Percentiles rank a stretch among this genome's conserved stretches.
These are phyloP conservation scores for Parietichytrium sp. DNA, from an alignment of 108 stramenopile species.

Conservation along the genomic window DNA sequence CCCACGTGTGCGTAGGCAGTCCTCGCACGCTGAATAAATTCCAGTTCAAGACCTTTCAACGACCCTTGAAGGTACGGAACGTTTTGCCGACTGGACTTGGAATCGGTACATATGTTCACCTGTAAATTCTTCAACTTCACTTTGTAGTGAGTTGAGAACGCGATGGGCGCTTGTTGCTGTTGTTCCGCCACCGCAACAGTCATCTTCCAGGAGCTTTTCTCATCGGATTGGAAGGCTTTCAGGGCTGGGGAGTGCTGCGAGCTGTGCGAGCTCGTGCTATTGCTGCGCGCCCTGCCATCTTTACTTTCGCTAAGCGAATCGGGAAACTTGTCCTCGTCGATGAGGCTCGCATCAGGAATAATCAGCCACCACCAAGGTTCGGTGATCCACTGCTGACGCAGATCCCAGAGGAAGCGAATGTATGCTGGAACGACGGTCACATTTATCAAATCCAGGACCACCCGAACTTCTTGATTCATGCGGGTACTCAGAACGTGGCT, in stretches of 20 bases:
- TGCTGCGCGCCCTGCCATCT: too few species aligned
- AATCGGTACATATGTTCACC: neutral
- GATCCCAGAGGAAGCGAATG: neutral
- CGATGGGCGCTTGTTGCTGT: too few species aligned
- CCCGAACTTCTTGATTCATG: neutral
- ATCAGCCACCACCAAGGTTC: conserved; percentile 37
- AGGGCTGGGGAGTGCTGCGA: too few species aligned
- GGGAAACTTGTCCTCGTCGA: too few species aligned
- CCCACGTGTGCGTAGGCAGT: neutral
- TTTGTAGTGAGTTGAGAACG: too few species aligned
- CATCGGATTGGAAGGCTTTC: too few species aligned
- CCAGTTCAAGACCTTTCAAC: neutral
- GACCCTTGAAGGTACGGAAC: neutral
- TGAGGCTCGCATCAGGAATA: too few species aligned
- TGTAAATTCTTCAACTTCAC: too few species aligned
- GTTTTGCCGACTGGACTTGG: neutral
- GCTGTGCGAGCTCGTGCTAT: too few species aligned
- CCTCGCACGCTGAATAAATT: neutral
- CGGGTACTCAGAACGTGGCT: neutral
- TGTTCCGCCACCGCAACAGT: too few species aligned
- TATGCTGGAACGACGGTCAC: neutral
- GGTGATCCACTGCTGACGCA: neutral
- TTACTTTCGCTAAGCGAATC: too few species aligned
- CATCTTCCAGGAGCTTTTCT: too few species aligned
- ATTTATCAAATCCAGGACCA: neutral